These are phyloP conservation scores for Kazachstania africana DNA, from an alignment of 805 yeast species.

Conservation along the genomic window DNA sequence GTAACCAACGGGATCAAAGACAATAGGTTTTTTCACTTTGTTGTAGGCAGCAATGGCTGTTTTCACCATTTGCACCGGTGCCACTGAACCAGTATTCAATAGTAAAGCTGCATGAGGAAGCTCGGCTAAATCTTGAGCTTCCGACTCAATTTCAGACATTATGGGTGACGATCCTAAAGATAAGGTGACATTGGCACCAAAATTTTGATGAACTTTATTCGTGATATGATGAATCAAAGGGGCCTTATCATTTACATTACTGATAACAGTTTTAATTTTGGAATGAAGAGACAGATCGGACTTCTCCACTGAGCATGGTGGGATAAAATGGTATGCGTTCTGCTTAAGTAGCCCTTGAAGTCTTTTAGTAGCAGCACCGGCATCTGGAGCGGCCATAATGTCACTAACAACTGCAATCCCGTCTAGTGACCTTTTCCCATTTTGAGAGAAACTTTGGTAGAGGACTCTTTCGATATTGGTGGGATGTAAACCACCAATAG, in stretches of 20 bases:
- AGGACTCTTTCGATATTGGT: conserved; percentile 49
- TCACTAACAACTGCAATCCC: conserved; percentile 90
- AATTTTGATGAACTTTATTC: conserved; percentile 76
- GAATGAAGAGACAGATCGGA: not conserved
- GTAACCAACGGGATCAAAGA: conserved; percentile 88
- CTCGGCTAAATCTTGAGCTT: conserved; percentile 53
- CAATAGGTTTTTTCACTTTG: conserved; percentile 42
- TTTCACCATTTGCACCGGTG: conserved; percentile 33
- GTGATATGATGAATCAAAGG: conserved; percentile 85
- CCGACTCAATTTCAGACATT: conserved; percentile 67
- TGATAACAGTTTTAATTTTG: conserved; percentile 8
- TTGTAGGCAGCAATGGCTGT: conserved; percentile 52
- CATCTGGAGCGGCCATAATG: conserved; percentile 53
- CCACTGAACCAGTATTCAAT: conserved; percentile 68
- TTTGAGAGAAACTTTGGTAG: conserved; percentile 33
- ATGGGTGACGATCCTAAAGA: conserved; percentile 82
- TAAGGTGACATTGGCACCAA: conserved; percentile 76
- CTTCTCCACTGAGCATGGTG: no score
- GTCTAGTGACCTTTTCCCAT: conserved; percentile 39
- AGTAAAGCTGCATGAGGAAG: conserved; percentile 46
- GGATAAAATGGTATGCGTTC: conserved; percentile 8
- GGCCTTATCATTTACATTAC: conserved; percentile 18
- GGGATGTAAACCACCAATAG: conserved; percentile 70
- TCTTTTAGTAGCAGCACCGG: conserved; percentile 38
- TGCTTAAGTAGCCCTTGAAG: conserved; percentile 21